Conservation (phyloP, 257 asterid species). For the Mentha longifolia region DNA sequence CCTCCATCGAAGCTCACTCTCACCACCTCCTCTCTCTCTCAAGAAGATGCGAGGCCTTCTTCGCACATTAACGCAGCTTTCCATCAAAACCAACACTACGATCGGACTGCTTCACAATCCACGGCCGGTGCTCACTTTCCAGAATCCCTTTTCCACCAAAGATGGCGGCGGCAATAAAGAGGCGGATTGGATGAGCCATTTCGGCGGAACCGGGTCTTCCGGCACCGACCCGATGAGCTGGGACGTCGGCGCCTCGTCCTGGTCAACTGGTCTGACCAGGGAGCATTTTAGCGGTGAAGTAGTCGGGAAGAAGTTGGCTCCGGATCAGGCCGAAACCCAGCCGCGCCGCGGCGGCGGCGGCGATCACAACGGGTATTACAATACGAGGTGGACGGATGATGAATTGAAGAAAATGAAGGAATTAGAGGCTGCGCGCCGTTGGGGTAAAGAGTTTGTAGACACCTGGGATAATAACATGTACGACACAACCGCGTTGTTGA, state of each 20-base stretch:
- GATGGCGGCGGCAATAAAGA: constrained; percentile 42
- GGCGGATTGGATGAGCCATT: constrained; percentile 53
- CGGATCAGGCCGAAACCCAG: constrained; percentile 24
- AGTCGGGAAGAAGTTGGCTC: constrained; percentile 59
- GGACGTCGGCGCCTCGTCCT: constrained; percentile 63
- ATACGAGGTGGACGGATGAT: constrained; percentile 57
- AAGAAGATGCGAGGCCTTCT: constrained; percentile 58
- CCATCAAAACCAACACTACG: constrained; percentile 32
- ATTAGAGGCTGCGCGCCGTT: constrained; percentile 50
- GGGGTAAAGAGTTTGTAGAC: constrained; percentile 50
- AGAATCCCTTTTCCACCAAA: constrained; percentile 49
- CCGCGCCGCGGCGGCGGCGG: constrained; percentile 25
- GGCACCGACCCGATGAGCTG: constrained; percentile 59
- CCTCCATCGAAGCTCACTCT: constrained; percentile 17
- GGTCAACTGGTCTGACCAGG: constrained; percentile 89
- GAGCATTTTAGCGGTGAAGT: constrained; percentile 90
- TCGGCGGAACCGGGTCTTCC: constrained; percentile 48
- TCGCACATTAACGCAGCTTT: constrained; percentile 48
- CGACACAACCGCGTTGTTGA: constrained; percentile 59
- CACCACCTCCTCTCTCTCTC: neutral
- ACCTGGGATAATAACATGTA: constrained; percentile 65
- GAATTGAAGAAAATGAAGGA: constrained; percentile 44
- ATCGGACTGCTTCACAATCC: constrained; percentile 19
- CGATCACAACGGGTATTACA: constrained; percentile 29
- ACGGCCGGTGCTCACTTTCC: constrained; percentile 31